Evolutionary conservation across 768 basidiomycete species (phyloP), one percentile per base, ranked within the genome.

Genomic region (Naematelia aurantialba): DNA sequence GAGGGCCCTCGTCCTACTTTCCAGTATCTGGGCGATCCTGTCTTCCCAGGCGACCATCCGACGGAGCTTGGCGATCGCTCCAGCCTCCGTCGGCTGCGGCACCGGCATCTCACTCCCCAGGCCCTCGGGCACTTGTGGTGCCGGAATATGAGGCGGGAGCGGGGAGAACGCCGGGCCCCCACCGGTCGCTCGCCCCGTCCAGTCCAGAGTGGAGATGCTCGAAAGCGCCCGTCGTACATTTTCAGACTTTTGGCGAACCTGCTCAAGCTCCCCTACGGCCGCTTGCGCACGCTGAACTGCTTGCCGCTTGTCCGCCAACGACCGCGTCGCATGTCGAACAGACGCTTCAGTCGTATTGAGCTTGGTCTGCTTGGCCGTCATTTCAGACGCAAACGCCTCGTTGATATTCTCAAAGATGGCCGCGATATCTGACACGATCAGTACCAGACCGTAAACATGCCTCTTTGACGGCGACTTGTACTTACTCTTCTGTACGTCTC

Each of bases 141-240:
- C 19, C 25, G 34, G 21, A n/a, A 47, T 8, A 2, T 51, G 29
- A 3, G 12, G 12, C 2, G 46, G 39, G 12, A 52, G 46, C 11
- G 44, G 58, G 5, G 26, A 17, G 25, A 59, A 52, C 4, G 26
- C 58, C n/a, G 21, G 5, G n/a, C 24, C 19, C 8, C 27, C 12
- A 17, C 39, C 54, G 5, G 42, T 13, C 2, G 80, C 81, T 25
- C 91, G 84, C 1, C 93, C 93, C 0, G 89, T 62, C 67, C 69
- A 70, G 13, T 63, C 52, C 11, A 42, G 25, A 5, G 29, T 22
- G 11, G 50, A 30, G 4, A 45, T 56, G 8, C 22, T 29, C 8
- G 89, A 88, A 88, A 94, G 73, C 0, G 89, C 91, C 44, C 85
- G 84, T 70, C 90, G 85, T 26, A 98, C 82, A 75, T 97, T 96